Percentiles rank a stretch among this genome's conserved stretches.
Conservation (phyloP, 495 filamentous ascomycete species). For the Paragyromitra xinjiangensis region DNA sequence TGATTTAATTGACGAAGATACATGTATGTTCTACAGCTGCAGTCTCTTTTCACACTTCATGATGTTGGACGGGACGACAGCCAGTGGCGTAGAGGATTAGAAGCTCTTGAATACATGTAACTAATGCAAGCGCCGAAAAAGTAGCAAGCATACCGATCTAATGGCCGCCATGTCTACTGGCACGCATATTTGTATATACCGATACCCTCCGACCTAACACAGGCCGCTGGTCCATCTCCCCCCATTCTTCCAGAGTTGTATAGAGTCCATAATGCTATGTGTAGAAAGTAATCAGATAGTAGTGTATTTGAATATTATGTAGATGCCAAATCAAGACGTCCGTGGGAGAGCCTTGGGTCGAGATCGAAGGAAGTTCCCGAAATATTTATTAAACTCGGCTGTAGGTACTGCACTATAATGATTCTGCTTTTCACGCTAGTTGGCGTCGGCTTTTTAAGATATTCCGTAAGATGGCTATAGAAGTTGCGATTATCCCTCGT, state of each 20-base stretch:
- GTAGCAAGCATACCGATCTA: background rate
- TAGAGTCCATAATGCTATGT: slow-evolving; percentile 2
- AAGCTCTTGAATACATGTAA: background rate
- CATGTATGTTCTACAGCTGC: too few relatives aligned
- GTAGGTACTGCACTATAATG: background rate
- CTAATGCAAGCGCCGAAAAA: background rate
- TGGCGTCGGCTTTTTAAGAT: slow-evolving; percentile 8
- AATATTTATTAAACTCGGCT: slow-evolving; percentile 9
- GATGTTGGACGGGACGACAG: background rate
- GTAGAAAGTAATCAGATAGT: background rate
- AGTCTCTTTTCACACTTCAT: too few relatives aligned
- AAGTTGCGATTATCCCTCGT: slow-evolving; percentile 1
- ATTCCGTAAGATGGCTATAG: slow-evolving; percentile 16
- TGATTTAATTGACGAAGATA: too few relatives aligned
- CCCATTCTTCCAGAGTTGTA: background rate
- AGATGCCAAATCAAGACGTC: slow-evolving; percentile 4
- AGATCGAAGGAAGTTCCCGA: slow-evolving; percentile 3
- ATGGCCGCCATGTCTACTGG: background rate
- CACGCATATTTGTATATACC: slow-evolving; percentile 15
- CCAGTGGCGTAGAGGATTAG: background rate
- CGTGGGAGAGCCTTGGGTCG: slow-evolving; percentile 1
- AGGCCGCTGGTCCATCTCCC: background rate
- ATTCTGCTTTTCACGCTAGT: background rate
- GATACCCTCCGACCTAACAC: background rate
- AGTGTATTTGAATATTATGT: background rate